phyloP scores from a whole-genome alignment of 2,329 filamentous ascomycete species.

The Coniochaeta ligniaria region DNA sequence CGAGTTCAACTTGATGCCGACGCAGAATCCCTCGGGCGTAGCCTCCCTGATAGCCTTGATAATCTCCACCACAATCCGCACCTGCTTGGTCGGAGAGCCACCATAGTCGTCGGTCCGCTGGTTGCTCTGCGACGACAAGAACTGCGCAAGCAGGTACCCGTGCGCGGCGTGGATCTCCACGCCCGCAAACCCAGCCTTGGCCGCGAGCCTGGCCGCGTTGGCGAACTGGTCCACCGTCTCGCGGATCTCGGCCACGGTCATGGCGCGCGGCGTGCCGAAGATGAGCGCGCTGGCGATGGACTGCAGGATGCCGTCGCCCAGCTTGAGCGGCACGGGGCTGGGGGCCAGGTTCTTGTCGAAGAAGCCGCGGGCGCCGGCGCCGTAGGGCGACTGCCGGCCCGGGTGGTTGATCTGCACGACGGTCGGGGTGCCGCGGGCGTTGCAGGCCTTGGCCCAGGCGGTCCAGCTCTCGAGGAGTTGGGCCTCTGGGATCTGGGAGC shows the following conservation, averaged over 20 bases:
- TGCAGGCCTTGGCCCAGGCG: slow-evolving; percentile 38
- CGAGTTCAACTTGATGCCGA: slow-evolving; percentile 50
- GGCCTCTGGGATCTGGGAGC: slow-evolving; percentile 18
- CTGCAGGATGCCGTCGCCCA: slow-evolving; percentile 30
- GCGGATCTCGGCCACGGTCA: slow-evolving; percentile 47
- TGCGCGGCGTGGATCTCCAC: slow-evolving; percentile 42
- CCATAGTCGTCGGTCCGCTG: slow-evolving; percentile 48
- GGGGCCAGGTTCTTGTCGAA: slow-evolving; percentile 40
- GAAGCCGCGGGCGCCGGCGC: slow-evolving; percentile 29
- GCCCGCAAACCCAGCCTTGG: slow-evolving; percentile 37
- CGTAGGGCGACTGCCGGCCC: slow-evolving; percentile 40
- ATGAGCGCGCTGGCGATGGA: slow-evolving; percentile 22
- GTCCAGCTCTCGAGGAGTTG: slow-evolving; percentile 28
- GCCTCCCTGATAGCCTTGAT: slow-evolving; percentile 31
- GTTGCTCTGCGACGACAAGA: slow-evolving; percentile 44
- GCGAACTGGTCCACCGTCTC: slow-evolving; percentile 45
- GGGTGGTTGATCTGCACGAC: slow-evolving; percentile 57
- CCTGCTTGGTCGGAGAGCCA: slow-evolving; percentile 39
- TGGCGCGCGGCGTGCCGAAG: slow-evolving; percentile 48
- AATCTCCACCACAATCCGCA: slow-evolving; percentile 43
- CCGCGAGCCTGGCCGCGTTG: slow-evolving; percentile 38
- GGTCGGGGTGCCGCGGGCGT: slow-evolving; percentile 38
- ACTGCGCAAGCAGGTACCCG: slow-evolving; percentile 51
- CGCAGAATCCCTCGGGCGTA: slow-evolving; percentile 32
- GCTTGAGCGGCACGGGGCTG: slow-evolving; percentile 29